Conservation (phyloP, 108 stramenopile genomes). For the Stephanodiscus triporus region DNA sequence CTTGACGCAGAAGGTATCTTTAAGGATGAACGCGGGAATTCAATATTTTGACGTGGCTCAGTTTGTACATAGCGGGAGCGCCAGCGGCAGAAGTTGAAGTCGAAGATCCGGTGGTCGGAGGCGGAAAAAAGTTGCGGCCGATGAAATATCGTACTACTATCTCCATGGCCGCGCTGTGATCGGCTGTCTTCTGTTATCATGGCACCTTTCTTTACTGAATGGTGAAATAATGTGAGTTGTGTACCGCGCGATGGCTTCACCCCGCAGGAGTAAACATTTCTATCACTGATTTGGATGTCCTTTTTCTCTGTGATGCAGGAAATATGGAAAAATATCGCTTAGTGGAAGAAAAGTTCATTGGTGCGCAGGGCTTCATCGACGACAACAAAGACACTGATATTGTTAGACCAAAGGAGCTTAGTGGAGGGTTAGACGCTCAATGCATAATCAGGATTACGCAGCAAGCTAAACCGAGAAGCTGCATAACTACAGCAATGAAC, state of each 20-base stretch:
- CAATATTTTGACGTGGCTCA: too few relatives aligned
- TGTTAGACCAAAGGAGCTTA: conserved; percentile 5
- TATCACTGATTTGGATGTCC: background rate
- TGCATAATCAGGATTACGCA: conserved; percentile 78
- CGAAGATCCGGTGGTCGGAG: too few relatives aligned
- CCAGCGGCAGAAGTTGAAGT: too few relatives aligned
- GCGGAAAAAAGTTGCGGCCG: too few relatives aligned
- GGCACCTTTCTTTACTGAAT: background rate
- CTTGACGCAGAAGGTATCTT: too few relatives aligned
- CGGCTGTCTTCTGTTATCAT: background rate
- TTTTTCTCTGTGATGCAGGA: background rate
- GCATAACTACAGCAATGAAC: conserved; percentile 82
- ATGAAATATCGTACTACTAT: too few relatives aligned
- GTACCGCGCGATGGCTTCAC: background rate
- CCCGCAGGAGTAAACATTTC: background rate
- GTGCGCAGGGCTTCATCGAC: conserved; percentile 46
- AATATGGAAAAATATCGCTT: conserved; percentile 89
- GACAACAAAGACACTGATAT: conserved; percentile 54
- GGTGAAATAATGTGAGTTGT: background rate
- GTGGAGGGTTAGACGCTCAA: conserved; percentile 16
- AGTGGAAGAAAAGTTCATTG: conserved; percentile 66
- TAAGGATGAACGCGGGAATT: too few relatives aligned
- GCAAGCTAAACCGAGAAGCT: conserved; percentile 86
- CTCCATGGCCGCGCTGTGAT: background rate
- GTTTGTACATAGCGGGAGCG: too few relatives aligned